Conservation (phyloP, 257 asterid species). For the Echites panduratus region DNA sequence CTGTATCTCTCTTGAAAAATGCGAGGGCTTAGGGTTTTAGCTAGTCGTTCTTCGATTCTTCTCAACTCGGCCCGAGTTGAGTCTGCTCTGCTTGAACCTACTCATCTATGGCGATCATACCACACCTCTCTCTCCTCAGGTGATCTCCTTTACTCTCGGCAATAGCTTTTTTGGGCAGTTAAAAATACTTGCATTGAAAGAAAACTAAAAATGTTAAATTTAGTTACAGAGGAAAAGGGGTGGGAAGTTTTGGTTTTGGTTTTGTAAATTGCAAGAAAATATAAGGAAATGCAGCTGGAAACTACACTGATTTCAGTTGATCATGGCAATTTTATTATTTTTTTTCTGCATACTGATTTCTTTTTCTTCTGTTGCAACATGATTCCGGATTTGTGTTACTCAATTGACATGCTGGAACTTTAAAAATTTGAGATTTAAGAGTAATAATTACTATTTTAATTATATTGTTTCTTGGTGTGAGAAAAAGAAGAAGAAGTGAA, state of each 20-base stretch:
- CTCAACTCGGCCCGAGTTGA: constrained; percentile 18
- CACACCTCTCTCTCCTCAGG: constrained; percentile 10
- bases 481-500: background rate
- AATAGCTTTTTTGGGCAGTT: background rate
- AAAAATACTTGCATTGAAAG: background rate
- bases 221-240: background rate
- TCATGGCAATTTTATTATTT: background rate
- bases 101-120: constrained; percentile 13
- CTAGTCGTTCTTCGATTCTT: constrained; percentile 13
- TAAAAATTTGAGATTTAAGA: background rate
- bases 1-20: constrained; percentile 1
- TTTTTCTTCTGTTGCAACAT: background rate
- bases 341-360: no score
- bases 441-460: background rate
- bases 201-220: background rate
- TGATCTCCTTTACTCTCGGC: background rate
- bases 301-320: background rate
- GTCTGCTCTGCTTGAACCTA: background rate
- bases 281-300: background rate
- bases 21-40: constrained; percentile 23
- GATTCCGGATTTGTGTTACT: background rate
- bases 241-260: background rate
- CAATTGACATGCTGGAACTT: background rate
- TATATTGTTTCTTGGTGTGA: background rate
- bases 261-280: background rate